Evolutionary conservation across 805 yeast species (phyloP), one percentile per base, ranked within the genome.

Genomic region (Saccharomycopsis microspora): DNA sequence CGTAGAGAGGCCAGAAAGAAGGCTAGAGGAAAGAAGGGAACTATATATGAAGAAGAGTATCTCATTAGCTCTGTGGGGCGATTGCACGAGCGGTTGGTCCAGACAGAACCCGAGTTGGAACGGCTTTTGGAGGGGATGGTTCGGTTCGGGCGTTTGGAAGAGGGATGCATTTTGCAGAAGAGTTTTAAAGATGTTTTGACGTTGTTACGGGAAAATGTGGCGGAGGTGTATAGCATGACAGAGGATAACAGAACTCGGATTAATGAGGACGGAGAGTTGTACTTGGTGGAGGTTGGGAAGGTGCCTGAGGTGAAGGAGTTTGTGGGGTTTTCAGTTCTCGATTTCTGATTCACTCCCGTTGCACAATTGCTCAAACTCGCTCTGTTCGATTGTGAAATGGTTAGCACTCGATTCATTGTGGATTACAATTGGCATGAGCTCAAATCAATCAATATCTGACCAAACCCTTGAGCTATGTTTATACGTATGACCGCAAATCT

Each of bases 1-100:
- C 85, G 96, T 62, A 78, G 98, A 55, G 97, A 90, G 64, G 98
- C 90, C 61, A 78, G 98, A 58, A 93, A 93, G 68, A 76, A 80
- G 51, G 99, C 98, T 2, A 78, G 95, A 57, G 99, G 99, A 51
- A 87, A 94, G 70, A 93, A 93, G 68, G 97, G 97, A 42, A 90
- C 97, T 5, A 84, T 93, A 27, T 93, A 93, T 59, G 99, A 93
- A 64, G 98, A 93, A 62, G 97, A 93, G 62, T 93, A 93, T 63
- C 74, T 93, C 48, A 81, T 93, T 43, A 78, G 77, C 56, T 89
- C 97, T 3, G 79, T 86, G 50, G 93, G 95, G 3, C 78, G 99
- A 60, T 72, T 93, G 61, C 65, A 87, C 34, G 97, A 87, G 47
- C 76, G 98, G 56, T 65, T 93, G 49, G 75, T 77, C 41, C 79